Base-by-base conservation (phyloP, 257 asterid species). In the Nicotiana sylvestris region DNA sequence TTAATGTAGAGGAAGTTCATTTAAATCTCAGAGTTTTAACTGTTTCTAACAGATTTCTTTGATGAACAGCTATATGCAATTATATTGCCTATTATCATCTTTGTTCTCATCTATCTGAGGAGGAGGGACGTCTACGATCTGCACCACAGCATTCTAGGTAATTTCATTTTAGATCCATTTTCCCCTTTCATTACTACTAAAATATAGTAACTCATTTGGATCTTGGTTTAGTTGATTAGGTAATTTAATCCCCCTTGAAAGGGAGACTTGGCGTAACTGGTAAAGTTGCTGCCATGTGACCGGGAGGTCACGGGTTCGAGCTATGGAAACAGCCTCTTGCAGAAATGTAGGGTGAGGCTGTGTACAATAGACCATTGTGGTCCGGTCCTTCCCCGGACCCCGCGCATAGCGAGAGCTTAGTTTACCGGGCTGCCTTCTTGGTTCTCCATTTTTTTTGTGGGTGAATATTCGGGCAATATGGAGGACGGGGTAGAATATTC, bases 111-210 rank as follows among this genome's bases (percentile, higher is more conserved):
- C 81, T 94, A 94, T 87, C 74, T 91, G 60, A 92, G 94, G 61
- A 87, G 98, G 84, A 91, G 77, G 66, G 94, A 93, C 46, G 92
- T 93, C 78, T 92, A 94, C 82, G 98, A 94, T 89, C 91, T 94
- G 78, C 98, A 94, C 82, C 90, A 92, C 80, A 88, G 95, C 86
- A 83, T 89, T 77, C 89, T 94, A 68, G 98, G 98, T 94, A 90
- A 60, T 43, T 16, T n/a, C 27, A 27, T 68, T 39, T 39, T 39
- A 39, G 9, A 6, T 1, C 46, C 46, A 58, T 81, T 29, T 29
- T 78, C 15, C 13, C 60, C 25, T 77, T 66, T 81, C 81, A 21
- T 21, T 21, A 21, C 21, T 21, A 21, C 21, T 21, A 13, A 56
- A 56, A 0, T 56, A 56, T 1, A 56, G 61, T 56, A 56, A 16